phyloP scores from a whole-genome alignment of 2,329 filamentous ascomycete genomes.

The Cercospora sesami region DNA sequence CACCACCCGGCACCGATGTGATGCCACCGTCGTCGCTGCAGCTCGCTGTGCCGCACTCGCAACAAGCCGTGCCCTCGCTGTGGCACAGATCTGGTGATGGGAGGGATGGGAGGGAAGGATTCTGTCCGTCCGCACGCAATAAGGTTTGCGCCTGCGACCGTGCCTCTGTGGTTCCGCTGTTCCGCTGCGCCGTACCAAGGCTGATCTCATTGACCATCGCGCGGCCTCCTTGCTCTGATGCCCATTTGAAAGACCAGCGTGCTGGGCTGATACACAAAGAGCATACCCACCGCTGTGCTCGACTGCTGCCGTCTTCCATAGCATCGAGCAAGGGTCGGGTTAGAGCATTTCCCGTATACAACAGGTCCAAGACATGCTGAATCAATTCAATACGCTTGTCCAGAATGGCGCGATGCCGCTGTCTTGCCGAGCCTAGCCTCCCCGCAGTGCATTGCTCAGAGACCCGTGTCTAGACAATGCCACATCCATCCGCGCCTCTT shows the following conservation, averaged over 20 bases:
- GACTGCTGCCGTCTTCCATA: not conserved
- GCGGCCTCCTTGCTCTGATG: not conserved
- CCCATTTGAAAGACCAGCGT: not conserved
- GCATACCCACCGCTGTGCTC: not conserved
- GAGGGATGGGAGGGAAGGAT: not conserved
- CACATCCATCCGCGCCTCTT: not conserved
- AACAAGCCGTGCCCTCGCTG: not conserved
- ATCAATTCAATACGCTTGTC: constrained; percentile 2
- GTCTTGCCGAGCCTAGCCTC: constrained; percentile 7
- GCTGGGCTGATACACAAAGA: not conserved
- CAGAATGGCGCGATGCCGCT: constrained; percentile 12
- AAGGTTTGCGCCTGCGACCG: constrained; percentile 13
- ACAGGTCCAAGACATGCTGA: not conserved
- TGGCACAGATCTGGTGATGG: not conserved
- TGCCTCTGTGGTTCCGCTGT: constrained; percentile 6
- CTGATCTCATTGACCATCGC: not conserved
- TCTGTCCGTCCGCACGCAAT: not conserved
- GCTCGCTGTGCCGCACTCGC: not conserved
- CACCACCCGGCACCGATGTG: not conserved
- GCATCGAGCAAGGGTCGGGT: not conserved
- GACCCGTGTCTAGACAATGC: not conserved
- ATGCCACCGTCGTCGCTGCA: not conserved
- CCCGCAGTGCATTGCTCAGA: not conserved
- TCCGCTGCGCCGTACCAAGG: constrained; percentile 1
- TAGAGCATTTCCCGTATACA: not conserved